Percentiles rank a stretch among this genome's conserved stretches.
phyloP scores from a whole-genome alignment of 768 basidiomycete genomes.

The Suillus decipiens region DNA sequence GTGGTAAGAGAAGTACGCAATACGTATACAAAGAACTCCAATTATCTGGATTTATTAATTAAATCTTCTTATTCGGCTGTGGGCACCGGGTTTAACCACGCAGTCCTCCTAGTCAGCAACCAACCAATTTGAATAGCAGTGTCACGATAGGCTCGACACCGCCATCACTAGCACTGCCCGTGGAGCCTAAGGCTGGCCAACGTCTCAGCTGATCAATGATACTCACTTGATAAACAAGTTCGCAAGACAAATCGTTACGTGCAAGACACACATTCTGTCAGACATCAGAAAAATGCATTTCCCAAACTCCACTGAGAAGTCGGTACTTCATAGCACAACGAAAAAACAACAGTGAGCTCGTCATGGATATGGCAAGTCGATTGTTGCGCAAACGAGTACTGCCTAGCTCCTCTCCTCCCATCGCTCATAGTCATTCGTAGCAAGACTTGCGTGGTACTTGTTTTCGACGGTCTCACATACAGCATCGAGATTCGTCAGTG shows the following conservation, averaged over 20 bases:
- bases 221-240: not conserved
- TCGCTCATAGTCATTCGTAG: constrained; percentile 53
- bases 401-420: constrained; percentile 69
- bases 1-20: not conserved
- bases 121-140: not conserved
- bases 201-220: not conserved
- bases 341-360: not conserved
- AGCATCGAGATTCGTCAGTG: constrained; percentile 75
- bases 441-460: constrained; percentile 62
- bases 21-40: not conserved
- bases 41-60: not conserved
- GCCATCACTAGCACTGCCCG: not conserved
- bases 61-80: constrained; percentile 3
- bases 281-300: not conserved
- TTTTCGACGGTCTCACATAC: constrained; percentile 73
- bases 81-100: not conserved
- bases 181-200: not conserved
- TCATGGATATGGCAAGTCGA: not conserved
- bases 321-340: not conserved
- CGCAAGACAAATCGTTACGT: not conserved
- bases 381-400: not conserved
- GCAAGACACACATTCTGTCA: not conserved
- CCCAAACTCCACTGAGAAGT: not conserved
- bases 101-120: not conserved
- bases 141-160: not conserved